These are phyloP conservation scores for Fusarium staphyleae DNA, from an alignment of 2,329 filamentous ascomycete genomes.

Conservation along the genomic window DNA sequence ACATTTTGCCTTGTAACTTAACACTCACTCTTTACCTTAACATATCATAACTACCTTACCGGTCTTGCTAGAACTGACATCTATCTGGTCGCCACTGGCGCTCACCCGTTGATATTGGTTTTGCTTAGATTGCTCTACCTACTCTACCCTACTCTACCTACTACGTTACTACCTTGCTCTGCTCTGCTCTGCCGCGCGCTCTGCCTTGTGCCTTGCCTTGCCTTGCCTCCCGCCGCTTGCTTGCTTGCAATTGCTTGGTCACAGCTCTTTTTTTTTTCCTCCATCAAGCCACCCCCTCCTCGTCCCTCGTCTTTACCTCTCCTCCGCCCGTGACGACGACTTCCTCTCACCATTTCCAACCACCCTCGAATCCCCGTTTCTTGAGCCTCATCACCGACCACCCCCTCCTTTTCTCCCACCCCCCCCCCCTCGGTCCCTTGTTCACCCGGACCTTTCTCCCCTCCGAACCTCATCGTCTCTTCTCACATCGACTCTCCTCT, in stretches of 20 bases:
- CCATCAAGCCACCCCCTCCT: slow-evolving; percentile 43
- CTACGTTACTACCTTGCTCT: too few relatives aligned
- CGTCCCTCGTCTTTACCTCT: slow-evolving; percentile 36
- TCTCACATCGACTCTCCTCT: slow-evolving; percentile 21
- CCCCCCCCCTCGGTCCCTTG: slow-evolving; percentile 18
- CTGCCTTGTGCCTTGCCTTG: slow-evolving; percentile 15
- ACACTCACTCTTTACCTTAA: slow-evolving; percentile 18
- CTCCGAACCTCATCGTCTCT: slow-evolving; percentile 15
- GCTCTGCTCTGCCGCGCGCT: slow-evolving; percentile 11
- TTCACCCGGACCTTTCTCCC: slow-evolving; percentile 21
- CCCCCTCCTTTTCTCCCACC: slow-evolving; percentile 26
- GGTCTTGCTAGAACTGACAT: slow-evolving; percentile 13
- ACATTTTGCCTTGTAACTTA: slow-evolving; percentile 5
- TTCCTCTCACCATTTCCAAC: slow-evolving; percentile 32
- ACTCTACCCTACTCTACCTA: too few relatives aligned
- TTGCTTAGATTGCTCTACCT: neutral
- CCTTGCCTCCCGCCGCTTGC: slow-evolving; percentile 21
- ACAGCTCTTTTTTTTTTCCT: slow-evolving; percentile 38
- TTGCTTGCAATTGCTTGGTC: slow-evolving; percentile 35
- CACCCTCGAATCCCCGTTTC: slow-evolving; percentile 23
- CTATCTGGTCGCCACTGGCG: slow-evolving; percentile 33
- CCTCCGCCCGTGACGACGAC: slow-evolving; percentile 37
- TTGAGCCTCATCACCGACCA: slow-evolving; percentile 34
- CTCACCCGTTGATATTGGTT: slow-evolving; percentile 19
- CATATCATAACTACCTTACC: neutral